Conservation (phyloP, 2,329 filamentous ascomycete genomes). For the Colletotrichum sp. region DNA sequence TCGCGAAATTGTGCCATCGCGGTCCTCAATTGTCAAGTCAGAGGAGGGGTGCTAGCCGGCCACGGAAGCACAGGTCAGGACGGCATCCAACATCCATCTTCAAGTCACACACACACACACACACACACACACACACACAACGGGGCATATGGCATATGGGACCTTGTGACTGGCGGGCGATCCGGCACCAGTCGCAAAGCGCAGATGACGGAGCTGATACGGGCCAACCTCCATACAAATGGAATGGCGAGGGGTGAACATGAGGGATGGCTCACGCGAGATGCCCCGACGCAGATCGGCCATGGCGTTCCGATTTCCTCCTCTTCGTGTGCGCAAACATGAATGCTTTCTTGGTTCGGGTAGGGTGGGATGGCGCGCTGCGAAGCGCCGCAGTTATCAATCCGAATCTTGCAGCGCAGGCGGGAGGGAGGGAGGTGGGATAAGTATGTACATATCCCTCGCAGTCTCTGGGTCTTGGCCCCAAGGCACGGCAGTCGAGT, state of each 20-base stretch:
- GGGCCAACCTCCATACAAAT: not conserved
- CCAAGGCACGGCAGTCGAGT: not conserved
- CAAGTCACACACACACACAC: not conserved
- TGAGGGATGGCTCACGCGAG: not conserved
- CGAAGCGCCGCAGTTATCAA: constrained; percentile 3
- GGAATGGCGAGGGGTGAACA: not conserved
- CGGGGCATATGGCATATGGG: not conserved
- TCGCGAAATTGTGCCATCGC: constrained; percentile 4
- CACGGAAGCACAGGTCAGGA: not conserved
- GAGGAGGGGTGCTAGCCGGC: not conserved
- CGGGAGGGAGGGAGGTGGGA: not conserved
- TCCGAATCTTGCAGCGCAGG: not conserved
- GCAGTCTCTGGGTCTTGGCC: not conserved
- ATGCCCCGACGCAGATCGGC: not conserved
- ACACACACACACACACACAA: not conserved
- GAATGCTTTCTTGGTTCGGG: not conserved
- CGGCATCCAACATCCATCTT: not conserved
- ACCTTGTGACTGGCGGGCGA: not conserved
- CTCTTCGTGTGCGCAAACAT: not conserved
- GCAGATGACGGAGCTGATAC: not conserved
- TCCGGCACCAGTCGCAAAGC: not conserved
- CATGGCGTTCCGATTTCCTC: not conserved
- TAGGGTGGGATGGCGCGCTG: constrained; percentile 12
- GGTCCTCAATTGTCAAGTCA: constrained; percentile 5
- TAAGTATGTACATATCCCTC: not conserved